Evolutionary conservation across 2,329 filamentous ascomycete species (phyloP), one percentile per base, ranked within the genome.

Genomic region (Botrytis squamosa): DNA sequence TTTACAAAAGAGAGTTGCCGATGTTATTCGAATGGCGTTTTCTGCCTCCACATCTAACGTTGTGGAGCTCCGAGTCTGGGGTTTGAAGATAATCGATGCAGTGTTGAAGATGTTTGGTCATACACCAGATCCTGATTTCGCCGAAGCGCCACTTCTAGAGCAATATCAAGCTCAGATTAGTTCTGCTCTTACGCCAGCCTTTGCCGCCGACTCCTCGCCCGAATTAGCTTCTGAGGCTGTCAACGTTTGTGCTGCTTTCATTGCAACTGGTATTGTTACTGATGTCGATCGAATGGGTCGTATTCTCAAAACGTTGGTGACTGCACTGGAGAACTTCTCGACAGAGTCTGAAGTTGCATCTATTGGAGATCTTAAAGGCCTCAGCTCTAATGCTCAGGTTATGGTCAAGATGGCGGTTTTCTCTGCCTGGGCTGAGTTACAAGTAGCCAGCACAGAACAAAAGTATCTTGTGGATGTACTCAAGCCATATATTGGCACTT

Each of bases 321-420:
- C 92, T 62, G 95, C 95, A 0, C 87, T 99, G 1, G 95, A 98
- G 79, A 97, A 95, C 82, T 97, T 98, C 80, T 93, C 93, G 3
- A 90, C 88, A 64, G 93, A 97, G 75, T 86, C 89, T 1, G 93
- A 97, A 78, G 92, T 91, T 62, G 93, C 93, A 0, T 90, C 93
- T 36, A 98, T 99, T 80, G 96, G 96, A 25, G 97, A 99, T 77
- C 86, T 99, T 9, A 94, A 93, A 82, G 94, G 93, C 0, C 88
- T 99, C 29, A 98, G 95, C 81, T 94, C 95, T 2, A 99, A 99
- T 81, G 95, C 96, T 0, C 93, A 97, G 80, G 94, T 98, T 67
- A 99, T 99, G 96, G 94, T 99, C 72, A 97, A 97, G 83, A 96
- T 98, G 89, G 92, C 96, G 0, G 92, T 99, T 2, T 97, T 97